Evolutionary conservation across 2,329 filamentous ascomycete species (phyloP).

Genomic region (Graphilbum ipis-grandicollis): DNA sequence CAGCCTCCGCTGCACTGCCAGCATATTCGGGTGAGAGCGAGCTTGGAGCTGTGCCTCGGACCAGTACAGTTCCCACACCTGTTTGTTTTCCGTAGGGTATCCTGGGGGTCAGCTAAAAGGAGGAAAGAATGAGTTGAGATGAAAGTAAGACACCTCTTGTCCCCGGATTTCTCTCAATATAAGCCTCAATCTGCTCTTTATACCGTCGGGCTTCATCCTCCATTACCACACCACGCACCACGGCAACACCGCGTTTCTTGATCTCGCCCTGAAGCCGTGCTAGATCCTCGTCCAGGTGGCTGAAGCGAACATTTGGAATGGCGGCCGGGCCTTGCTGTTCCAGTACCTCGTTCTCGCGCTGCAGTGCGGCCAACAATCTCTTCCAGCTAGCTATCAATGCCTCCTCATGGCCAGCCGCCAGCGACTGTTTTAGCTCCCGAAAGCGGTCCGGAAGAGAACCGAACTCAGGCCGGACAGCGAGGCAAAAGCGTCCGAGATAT

Average conservation of each 20-base stretch:
- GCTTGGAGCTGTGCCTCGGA: constrained; percentile 49
- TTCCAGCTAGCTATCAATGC: constrained; percentile 19
- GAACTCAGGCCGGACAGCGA: constrained; percentile 33
- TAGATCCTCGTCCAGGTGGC: constrained; percentile 22
- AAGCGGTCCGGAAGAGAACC: constrained; percentile 36
- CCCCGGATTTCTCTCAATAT: constrained; percentile 44
- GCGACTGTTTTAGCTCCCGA: constrained; percentile 33
- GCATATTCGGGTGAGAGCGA: constrained; percentile 46
- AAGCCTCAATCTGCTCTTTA: constrained; percentile 47
- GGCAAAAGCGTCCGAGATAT: constrained; percentile 45
- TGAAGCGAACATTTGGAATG: constrained; percentile 34
- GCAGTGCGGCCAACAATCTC: constrained; percentile 10
- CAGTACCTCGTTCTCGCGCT: constrained; percentile 20
- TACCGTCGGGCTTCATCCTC: constrained; percentile 44
- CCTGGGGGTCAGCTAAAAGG: no score
- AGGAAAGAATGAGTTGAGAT: no score
- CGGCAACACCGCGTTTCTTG: constrained; percentile 40
- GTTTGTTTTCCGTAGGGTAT: constrained; percentile 48
- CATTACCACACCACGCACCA: constrained; percentile 49
- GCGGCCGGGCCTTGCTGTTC: constrained; percentile 25
- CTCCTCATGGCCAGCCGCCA: constrained; percentile 31
- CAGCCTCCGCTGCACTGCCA: constrained; percentile 42
- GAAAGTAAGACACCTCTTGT: constrained; percentile 28
- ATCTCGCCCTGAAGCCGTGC: constrained; percentile 27
- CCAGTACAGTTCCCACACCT: constrained; percentile 66